Conservation (phyloP, 495 filamentous ascomycete genomes). For the Aspergillus diversus region DNA sequence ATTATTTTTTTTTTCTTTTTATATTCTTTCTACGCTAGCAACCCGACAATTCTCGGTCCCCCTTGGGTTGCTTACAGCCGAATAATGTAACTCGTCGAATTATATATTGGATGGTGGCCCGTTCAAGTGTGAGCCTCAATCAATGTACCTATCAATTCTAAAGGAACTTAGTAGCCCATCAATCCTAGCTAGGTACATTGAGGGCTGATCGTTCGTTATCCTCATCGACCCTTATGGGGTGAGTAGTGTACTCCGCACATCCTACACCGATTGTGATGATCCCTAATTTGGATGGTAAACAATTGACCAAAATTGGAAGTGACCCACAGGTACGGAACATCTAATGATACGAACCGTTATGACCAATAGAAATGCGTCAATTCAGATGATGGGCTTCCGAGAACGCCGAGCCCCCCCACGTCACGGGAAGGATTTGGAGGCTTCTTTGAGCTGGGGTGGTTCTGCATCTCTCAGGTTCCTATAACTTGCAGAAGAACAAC, state of each 20-base stretch:
- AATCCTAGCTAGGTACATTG: background rate
- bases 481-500: constrained; percentile 5
- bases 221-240: too few relatives aligned
- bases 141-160: constrained; percentile 14
- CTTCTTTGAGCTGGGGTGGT: constrained; percentile 6
- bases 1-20: constrained; percentile 21
- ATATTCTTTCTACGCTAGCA: constrained; percentile 29
- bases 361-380: constrained; percentile 38
- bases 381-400: constrained; percentile 33
- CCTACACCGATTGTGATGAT: too few relatives aligned
- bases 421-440: constrained; percentile 30
- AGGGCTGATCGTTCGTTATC: background rate
- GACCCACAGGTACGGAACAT: constrained; percentile 22
- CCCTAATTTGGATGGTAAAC: constrained; percentile 14
- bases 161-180: background rate
- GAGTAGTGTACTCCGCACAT: background rate
- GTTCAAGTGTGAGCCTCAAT: constrained; percentile 19
- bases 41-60: constrained; percentile 36
- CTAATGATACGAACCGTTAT: constrained; percentile 26
- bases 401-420: constrained; percentile 43
- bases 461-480: background rate
- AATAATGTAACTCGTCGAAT: constrained; percentile 51
- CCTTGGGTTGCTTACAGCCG: constrained; percentile 42
- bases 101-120: constrained; percentile 28
- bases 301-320: constrained; percentile 23